Conservation (phyloP, 345 rosid species). For the Cardamine occulta region DNA sequence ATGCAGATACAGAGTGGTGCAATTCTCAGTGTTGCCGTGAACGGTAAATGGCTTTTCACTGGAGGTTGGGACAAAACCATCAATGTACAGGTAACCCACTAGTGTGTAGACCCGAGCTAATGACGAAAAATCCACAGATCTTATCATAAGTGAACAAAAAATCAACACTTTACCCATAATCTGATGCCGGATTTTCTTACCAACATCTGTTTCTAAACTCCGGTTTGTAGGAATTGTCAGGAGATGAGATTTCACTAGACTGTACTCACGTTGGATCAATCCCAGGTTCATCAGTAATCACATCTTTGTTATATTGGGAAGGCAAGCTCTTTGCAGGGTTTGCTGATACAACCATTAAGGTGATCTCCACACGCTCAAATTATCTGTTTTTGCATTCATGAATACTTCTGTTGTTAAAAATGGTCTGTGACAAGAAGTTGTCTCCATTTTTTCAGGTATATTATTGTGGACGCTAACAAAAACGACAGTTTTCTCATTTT, state of each 20-base stretch:
- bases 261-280: constrained; percentile 66
- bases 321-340: constrained; percentile 84
- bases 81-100: constrained; percentile 59
- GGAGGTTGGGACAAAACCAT: constrained; percentile 93
- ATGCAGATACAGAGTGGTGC: constrained; percentile 62
- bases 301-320: constrained; percentile 67
- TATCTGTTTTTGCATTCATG: background rate
- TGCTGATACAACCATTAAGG: constrained; percentile 72
- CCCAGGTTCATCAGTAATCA: constrained; percentile 65
- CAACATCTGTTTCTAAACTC: background rate
- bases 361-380: constrained; percentile 24
- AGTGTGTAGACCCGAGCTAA: background rate
- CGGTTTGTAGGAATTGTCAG: constrained; percentile 65
- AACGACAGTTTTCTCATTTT: constrained; percentile 4
- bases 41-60: constrained; percentile 67
- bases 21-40: constrained; percentile 58
- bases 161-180: background rate
- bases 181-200: background rate
- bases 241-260: constrained; percentile 67
- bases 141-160: background rate
- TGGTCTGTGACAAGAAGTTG: constrained; percentile 13
- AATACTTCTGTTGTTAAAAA: background rate
- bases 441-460: constrained; percentile 38
- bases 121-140: background rate
- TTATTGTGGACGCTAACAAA: constrained; percentile 30